A percentile compares a stretch with the other conserved stretches of the same genome.
These are phyloP conservation scores for Chalciporus sp. DNA, from an alignment of 1,284 basidiomycete genomes.

Conservation along the genomic window DNA sequence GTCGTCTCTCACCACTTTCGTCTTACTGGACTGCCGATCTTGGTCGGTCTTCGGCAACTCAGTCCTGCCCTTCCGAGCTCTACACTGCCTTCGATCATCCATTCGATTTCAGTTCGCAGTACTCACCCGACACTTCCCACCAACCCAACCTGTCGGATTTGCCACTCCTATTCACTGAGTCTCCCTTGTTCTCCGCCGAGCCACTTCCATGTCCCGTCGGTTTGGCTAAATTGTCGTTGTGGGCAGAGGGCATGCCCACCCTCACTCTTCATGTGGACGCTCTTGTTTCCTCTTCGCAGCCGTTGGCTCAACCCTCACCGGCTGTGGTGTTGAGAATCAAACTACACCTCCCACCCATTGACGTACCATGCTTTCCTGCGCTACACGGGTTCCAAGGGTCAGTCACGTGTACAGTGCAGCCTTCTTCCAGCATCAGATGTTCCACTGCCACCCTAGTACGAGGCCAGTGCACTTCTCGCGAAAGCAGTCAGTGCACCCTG, in stretches of 20 bases:
- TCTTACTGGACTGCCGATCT: constrained; percentile 34
- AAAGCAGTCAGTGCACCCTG: constrained; percentile 47
- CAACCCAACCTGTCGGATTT: constrained; percentile 33
- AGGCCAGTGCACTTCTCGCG: constrained; percentile 50
- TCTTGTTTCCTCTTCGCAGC: constrained; percentile 34
- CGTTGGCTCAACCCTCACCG: constrained; percentile 18
- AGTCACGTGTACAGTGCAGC: constrained; percentile 55
- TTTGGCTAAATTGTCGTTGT: constrained; percentile 43
- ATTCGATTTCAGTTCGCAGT: constrained; percentile 21
- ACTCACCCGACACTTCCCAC: constrained; percentile 34
- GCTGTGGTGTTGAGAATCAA: constrained; percentile 50
- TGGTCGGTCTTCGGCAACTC: constrained; percentile 29
- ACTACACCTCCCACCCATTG: constrained; percentile 50
- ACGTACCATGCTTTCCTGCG: constrained; percentile 48
- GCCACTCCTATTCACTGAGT: constrained; percentile 35
- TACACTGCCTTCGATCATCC: constrained; percentile 32
- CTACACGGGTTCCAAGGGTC: constrained; percentile 64
- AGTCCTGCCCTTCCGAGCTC: constrained; percentile 27
- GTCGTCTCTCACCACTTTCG: constrained; percentile 36
- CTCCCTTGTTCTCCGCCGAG: constrained; percentile 33
- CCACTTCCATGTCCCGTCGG: constrained; percentile 21
- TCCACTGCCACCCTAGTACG: constrained; percentile 60
- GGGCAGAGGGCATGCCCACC: constrained; percentile 68
- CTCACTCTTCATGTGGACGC: constrained; percentile 45
- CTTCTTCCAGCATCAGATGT: constrained; percentile 55